Conservation (phyloP, 768 basidiomycete species). For the Dioszegia hungarica region DNA sequence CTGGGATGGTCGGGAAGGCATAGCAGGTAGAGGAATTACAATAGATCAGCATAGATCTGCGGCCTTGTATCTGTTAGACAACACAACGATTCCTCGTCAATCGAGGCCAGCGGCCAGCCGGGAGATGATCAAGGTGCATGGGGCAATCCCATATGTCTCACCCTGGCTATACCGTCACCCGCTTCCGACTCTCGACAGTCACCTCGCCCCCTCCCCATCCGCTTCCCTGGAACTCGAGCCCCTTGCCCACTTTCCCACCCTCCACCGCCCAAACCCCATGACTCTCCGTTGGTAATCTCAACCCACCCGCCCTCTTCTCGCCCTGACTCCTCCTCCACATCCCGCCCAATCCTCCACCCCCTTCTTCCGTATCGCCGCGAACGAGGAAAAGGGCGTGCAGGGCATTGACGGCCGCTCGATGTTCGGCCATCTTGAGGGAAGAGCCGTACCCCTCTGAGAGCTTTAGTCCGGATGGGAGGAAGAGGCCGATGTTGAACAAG, state of each 20-base stretch:
- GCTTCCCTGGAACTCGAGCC: neutral
- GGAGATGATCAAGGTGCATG: no score
- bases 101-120: no score
- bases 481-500: constrained; percentile 93
- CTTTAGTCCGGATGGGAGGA: constrained; percentile 66
- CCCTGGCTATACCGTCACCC: no score
- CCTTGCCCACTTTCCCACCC: neutral
- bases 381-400: constrained; percentile 39
- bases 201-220: neutral
- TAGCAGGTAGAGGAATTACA: no score
- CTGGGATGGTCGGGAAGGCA: no score
- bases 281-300: neutral
- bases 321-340: neutral
- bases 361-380: constrained; percentile 18
- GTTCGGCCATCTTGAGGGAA: constrained; percentile 91
- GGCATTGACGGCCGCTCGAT: constrained; percentile 58
- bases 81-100: no score
- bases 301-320: neutral
- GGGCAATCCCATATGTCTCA: no score
- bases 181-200: constrained; percentile 1
- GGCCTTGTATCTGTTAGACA: no score
- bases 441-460: constrained; percentile 93
- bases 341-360: neutral
- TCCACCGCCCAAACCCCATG: constrained; percentile 5
- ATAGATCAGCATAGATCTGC: no score